A percentile compares a stretch with the other conserved stretches of the same genome.
These are phyloP conservation scores for Neurospora sp. DNA, from an alignment of 495 filamentous ascomycete species.

Conservation along the genomic window DNA sequence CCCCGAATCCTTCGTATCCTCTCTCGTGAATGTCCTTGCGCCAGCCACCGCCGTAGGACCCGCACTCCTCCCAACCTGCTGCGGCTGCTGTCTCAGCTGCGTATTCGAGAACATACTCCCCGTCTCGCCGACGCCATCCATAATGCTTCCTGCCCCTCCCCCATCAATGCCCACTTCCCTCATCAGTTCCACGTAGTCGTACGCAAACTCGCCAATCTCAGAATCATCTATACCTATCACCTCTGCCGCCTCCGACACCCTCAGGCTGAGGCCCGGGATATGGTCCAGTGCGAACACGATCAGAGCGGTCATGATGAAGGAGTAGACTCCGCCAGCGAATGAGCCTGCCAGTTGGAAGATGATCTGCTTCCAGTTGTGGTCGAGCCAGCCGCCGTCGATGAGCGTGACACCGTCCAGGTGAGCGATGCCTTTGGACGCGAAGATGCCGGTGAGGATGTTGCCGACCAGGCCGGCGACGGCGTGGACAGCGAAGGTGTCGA, in stretches of 20 bases:
- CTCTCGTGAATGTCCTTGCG: not conserved
- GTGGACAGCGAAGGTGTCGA: conserved; percentile 94
- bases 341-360: conserved; percentile 86
- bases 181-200: conserved; percentile 90
- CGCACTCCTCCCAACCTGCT: not conserved
- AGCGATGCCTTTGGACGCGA: conserved; percentile 87
- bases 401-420: conserved; percentile 65
- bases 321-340: conserved; percentile 71
- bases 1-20: not conserved
- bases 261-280: conserved; percentile 72
- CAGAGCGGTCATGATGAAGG: conserved; percentile 73
- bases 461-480: conserved; percentile 80
- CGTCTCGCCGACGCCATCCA: conserved; percentile 23
- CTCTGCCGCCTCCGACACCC: conserved; percentile 75
- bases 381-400: conserved; percentile 84
- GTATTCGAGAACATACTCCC: conserved; percentile 24
- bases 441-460: conserved; percentile 82
- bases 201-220: conserved; percentile 96
- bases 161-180: conserved; percentile 64
- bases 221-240: conserved; percentile 88
- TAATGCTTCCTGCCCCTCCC: not conserved
- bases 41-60: not conserved
- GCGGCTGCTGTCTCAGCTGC: not conserved
- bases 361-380: conserved; percentile 82
- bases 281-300: conserved; percentile 85